Percentiles rank a stretch among this genome's conserved stretches.
Evolutionary conservation across 768 basidiomycete species (phyloP).

Genomic region (Ramaria rubella): DNA sequence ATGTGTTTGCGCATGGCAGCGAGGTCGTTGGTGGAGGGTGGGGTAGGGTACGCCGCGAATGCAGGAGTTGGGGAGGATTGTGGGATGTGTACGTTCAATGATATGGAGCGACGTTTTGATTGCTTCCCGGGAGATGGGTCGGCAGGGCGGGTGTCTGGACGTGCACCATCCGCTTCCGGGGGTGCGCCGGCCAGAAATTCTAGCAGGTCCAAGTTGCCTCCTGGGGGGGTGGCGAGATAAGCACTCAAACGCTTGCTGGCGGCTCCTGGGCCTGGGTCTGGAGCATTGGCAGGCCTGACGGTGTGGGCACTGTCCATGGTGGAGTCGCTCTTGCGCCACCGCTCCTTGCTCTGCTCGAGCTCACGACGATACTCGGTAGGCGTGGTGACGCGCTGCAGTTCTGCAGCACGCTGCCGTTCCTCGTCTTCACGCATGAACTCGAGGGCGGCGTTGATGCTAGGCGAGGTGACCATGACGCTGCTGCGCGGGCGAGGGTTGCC

Average conservation of each 20-base stretch:
- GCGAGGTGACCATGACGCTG: constrained; percentile 11
- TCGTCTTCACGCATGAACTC: constrained; percentile 2
- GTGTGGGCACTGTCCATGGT: constrained; percentile 68
- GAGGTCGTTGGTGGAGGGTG: constrained; percentile 16
- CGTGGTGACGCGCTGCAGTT: background rate
- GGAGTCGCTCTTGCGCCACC: constrained; percentile 77
- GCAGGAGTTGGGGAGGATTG: background rate
- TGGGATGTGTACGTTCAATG: background rate
- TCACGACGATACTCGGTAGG: background rate
- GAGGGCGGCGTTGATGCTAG: constrained; percentile 1
- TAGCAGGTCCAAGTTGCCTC: background rate
- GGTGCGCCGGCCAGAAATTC: background rate
- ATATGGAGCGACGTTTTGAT: constrained; percentile 7
- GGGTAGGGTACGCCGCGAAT: background rate
- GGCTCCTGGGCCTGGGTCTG: constrained; percentile 48
- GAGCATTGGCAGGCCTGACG: constrained; percentile 44
- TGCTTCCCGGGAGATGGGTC: background rate
- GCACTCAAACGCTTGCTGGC: constrained; percentile 55
- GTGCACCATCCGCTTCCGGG: background rate
- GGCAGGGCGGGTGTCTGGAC: background rate
- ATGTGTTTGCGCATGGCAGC: background rate
- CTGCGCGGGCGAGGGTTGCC: constrained; percentile 34
- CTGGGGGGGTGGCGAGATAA: background rate
- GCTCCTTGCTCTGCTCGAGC: constrained; percentile 43
- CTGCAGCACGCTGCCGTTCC: constrained; percentile 1